Percentiles rank a stretch among this genome's conserved stretches.
Evolutionary conservation across 2,329 filamentous ascomycete species (phyloP).

Genomic region (Aspergillus melleus): DNA sequence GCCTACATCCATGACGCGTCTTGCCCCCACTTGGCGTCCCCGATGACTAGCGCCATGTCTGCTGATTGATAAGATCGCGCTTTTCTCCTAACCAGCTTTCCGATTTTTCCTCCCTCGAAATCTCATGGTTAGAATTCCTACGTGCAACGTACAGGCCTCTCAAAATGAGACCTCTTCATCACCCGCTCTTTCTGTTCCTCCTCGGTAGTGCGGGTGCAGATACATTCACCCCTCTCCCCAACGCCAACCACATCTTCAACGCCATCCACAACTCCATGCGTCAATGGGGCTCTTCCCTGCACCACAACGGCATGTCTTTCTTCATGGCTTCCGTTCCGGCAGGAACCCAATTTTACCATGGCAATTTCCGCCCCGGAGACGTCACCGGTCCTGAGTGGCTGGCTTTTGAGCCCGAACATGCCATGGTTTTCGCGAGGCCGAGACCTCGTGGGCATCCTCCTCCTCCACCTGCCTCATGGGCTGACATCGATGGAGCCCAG

Average conservation of each 20-base stretch:
- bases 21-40: neutral
- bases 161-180: neutral
- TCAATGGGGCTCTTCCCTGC: constrained; percentile 70
- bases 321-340: constrained; percentile 66
- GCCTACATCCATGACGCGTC: neutral
- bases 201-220: neutral
- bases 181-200: neutral
- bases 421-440: constrained; percentile 60
- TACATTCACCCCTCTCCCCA: constrained; percentile 26
- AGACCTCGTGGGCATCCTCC: constrained; percentile 13
- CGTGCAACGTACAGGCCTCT: neutral
- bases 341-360: constrained; percentile 69
- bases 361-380: constrained; percentile 47
- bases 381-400: constrained; percentile 66
- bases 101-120: neutral
- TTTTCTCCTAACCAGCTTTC: neutral
- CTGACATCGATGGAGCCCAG: neutral
- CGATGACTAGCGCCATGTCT: neutral
- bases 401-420: constrained; percentile 75
- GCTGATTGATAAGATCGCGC: neutral
- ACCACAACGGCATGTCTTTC: constrained; percentile 75
- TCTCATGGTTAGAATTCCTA: too few species aligned
- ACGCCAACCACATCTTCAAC: constrained; percentile 70
- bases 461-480: neutral
- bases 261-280: constrained; percentile 69